Percentiles rank a stretch among this genome's conserved stretches.
phyloP scores from a whole-genome alignment of 2,329 filamentous ascomycete genomes.

The Biscogniauxia mediterranea region DNA sequence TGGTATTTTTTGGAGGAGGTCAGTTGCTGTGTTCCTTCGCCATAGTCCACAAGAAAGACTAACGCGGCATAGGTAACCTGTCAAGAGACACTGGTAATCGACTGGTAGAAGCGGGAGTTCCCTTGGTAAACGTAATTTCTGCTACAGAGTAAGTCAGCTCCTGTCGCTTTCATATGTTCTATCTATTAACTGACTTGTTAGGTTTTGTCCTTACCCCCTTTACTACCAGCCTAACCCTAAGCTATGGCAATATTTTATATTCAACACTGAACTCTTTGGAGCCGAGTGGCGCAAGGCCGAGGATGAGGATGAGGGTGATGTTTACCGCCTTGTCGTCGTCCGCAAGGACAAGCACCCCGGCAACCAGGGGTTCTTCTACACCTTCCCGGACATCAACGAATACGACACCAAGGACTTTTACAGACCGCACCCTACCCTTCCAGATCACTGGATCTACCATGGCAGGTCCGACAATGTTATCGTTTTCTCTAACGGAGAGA shows the following conservation, averaged over 20 bases:
- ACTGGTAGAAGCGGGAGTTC: conserved; percentile 36
- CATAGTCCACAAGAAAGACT: conserved; percentile 1
- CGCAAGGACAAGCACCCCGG: conserved; percentile 37
- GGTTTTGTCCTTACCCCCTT: conserved; percentile 35
- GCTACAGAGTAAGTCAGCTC: conserved; percentile 40
- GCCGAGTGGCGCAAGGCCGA: conserved; percentile 38
- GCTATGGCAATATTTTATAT: conserved; percentile 44
- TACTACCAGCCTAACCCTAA: conserved; percentile 33
- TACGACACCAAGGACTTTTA: conserved; percentile 47
- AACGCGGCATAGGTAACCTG: conserved; percentile 34
- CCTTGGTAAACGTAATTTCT: conserved; percentile 37
- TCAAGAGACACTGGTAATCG: conserved; percentile 37
- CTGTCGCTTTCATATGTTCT: neutral
- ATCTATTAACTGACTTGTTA: conserved; percentile 20
- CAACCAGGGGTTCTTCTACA: conserved; percentile 29
- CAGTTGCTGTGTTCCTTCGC: conserved; percentile 7
- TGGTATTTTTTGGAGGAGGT: conserved; percentile 40
- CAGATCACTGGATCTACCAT: conserved; percentile 37
- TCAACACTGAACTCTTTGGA: conserved; percentile 41
- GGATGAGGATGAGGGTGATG: conserved; percentile 33
- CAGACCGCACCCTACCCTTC: conserved; percentile 37
- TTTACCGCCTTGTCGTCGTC: conserved; percentile 39
- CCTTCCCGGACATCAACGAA: conserved; percentile 34
- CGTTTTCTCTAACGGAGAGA: conserved; percentile 50
- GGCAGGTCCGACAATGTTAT: conserved; percentile 46